Base-by-base conservation (phyloP, 2,329 filamentous ascomycete genomes). In the Capronia epimyces region DNA sequence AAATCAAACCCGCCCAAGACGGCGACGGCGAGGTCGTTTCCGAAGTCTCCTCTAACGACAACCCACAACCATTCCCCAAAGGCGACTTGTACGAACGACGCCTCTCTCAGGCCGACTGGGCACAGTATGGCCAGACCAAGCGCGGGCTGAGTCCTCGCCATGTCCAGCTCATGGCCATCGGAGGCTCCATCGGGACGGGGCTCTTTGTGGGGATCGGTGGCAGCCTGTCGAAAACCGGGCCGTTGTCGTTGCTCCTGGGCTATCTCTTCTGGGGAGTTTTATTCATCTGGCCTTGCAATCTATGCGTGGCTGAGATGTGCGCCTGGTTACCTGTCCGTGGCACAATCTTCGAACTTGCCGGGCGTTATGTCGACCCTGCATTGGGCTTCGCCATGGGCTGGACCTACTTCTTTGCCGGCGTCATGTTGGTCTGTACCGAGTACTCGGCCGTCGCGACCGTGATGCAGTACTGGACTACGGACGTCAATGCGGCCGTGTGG, bases 351-450 rank as follows among this genome's bases (percentile, higher is more conserved):
- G 67, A 69, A 53, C 69, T 70, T 47, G 62, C 66, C 12, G 61
- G 63, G 13, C 61, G 67, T 15, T 71, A 69, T 55, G 54, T 71
- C 16, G 67, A 71, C 53, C 66, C 70, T 60, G 68, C 68, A 9
- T 63, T 74, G 10, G 71, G 71, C n/a, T 72, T 69, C 60, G 69
- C 71, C 1, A 67, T 67, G 20, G 71, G 69, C 0, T 75, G 71
- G 72, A 71, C 72, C 32, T 74, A 72, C 58, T 74, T 73, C 60
- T 68, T 74, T 34, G 68, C 68, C 24, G 66, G 69, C 47, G 70
- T 67, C 10, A 67, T 75, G 54, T 58, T 74, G 2, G 70, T 75
- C 3, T 73, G 71, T 21, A 73, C 71, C n/a, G 73, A 75, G 58
- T 73, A 74, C 42, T 66, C 69, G 1, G 70, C 73, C 2, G 65